Conservation (phyloP, 495 filamentous ascomycete species). For the Penicillium flavigenum region DNA sequence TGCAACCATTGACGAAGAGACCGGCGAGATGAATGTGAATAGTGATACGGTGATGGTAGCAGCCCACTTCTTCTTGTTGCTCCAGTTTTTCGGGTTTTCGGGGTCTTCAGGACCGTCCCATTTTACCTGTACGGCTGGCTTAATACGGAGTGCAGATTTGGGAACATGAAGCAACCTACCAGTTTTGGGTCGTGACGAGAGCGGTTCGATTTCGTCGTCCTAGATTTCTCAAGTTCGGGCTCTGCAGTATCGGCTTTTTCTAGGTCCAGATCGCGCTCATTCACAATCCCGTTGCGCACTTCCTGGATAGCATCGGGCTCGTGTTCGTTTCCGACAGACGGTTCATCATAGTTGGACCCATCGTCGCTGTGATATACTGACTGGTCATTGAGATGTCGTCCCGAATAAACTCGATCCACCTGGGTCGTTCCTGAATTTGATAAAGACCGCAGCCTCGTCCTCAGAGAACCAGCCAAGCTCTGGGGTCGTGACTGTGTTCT, state of each 20-base stretch:
- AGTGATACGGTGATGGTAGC: constrained; percentile 56
- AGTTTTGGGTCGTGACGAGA: constrained; percentile 28
- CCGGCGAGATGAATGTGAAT: constrained; percentile 73
- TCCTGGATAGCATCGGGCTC: constrained; percentile 24
- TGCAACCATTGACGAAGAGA: constrained; percentile 70
- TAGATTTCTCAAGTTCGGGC: constrained; percentile 26
- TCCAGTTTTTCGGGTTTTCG: constrained; percentile 62
- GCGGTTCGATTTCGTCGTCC: constrained; percentile 22
- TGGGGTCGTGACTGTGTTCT: constrained; percentile 1
- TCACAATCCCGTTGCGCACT: constrained; percentile 30
- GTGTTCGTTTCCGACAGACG: constrained; percentile 1
- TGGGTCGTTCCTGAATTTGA: constrained; percentile 10
- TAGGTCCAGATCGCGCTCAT: constrained; percentile 35
- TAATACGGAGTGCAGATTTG: not conserved
- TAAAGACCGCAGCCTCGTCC: constrained; percentile 15
- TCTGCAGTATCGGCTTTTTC: constrained; percentile 21
- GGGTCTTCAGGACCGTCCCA: constrained; percentile 59
- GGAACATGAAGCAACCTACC: constrained; percentile 16
- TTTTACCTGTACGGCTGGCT: constrained; percentile 38
- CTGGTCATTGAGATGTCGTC: constrained; percentile 37
- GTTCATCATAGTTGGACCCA: constrained; percentile 15
- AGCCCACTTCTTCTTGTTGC: constrained; percentile 58
- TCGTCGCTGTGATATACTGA: constrained; percentile 38
- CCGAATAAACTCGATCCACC: constrained; percentile 33
- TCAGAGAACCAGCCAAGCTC: constrained; percentile 3